A percentile compares a stretch with the other conserved stretches of the same genome.
Evolutionary conservation across 148 eudicot species (phyloP).

Genomic region (Spergularia marina): DNA sequence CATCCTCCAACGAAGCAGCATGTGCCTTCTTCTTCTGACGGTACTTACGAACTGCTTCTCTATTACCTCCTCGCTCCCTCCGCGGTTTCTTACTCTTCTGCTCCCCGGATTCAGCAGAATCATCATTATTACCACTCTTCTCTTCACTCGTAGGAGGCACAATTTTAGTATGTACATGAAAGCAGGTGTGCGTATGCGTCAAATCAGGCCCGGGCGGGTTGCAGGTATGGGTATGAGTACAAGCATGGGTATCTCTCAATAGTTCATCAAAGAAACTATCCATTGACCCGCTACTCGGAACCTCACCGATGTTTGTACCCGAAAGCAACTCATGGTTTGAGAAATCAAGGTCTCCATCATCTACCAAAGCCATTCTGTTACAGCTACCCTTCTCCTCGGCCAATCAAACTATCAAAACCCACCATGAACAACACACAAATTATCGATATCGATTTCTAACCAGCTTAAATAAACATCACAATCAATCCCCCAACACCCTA

Average conservation of each 20-base stretch:
- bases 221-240: slow-evolving; percentile 90
- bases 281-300: slow-evolving; percentile 72
- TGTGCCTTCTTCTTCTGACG: slow-evolving; percentile 94
- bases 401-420: slow-evolving; percentile 18
- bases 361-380: slow-evolving; percentile 39
- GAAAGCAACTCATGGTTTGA: slow-evolving; percentile 67
- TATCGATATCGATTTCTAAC: slow-evolving; percentile 1
- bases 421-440: slow-evolving; percentile 2
- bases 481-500: slow-evolving; percentile 16
- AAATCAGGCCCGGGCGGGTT: slow-evolving; percentile 87
- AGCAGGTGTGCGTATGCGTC: slow-evolving; percentile 86
- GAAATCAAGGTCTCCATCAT: slow-evolving; percentile 77
- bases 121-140: slow-evolving; percentile 57
- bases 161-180: slow-evolving; percentile 83
- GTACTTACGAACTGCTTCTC: slow-evolving; percentile 91
- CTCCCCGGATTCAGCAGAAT: slow-evolving; percentile 67
- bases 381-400: slow-evolving; percentile 15
- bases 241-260: slow-evolving; percentile 70
- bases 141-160: slow-evolving; percentile 56
- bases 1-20: slow-evolving; percentile 78
- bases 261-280: slow-evolving; percentile 72
- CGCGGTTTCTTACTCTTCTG: slow-evolving; percentile 60
- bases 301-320: slow-evolving; percentile 51
- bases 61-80: slow-evolving; percentile 64
- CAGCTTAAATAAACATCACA: neutral